A percentile compares a stretch with the other conserved stretches of the same genome.
Conservation (phyloP, 2,329 filamentous ascomycete genomes). For the Penicillium psychrosexuale region DNA sequence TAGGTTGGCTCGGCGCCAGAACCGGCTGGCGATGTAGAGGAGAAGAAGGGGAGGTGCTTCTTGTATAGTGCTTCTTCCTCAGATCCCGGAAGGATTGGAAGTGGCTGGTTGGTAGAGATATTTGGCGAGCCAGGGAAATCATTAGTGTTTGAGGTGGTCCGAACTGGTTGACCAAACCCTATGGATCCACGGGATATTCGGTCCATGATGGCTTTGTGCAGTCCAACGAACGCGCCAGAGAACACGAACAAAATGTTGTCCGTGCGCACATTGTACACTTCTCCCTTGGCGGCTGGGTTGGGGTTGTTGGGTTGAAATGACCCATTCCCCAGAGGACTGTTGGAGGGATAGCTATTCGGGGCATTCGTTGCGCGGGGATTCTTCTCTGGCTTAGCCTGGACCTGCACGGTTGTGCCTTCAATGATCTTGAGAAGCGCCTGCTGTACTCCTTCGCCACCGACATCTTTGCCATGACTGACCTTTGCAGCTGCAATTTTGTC, state of each 20-base stretch:
- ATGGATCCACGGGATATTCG: constrained; percentile 84
- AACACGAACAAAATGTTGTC: constrained; percentile 98
- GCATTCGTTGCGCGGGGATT: constrained; percentile 40
- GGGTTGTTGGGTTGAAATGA: constrained; percentile 30
- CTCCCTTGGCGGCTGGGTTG: constrained; percentile 49
- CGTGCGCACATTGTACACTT: constrained; percentile 74
- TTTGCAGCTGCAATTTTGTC: constrained; percentile 94
- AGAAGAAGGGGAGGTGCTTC: constrained; percentile 58
- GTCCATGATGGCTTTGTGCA: constrained; percentile 82
- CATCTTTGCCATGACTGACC: constrained; percentile 84
- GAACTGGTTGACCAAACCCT: constrained; percentile 83
- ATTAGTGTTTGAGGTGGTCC: constrained; percentile 44
- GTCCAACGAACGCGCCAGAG: constrained; percentile 88
- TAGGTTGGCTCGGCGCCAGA: constrained; percentile 45
- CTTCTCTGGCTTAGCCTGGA: constrained; percentile 70
- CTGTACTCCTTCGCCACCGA: constrained; percentile 93
- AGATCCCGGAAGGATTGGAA: constrained; percentile 58
- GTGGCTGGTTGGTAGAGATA: constrained; percentile 36
- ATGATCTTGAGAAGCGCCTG: constrained; percentile 94
- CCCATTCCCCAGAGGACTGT: constrained; percentile 35
- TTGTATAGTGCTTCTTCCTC: constrained; percentile 61
- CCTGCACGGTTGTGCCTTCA: constrained; percentile 88
- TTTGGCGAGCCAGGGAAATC: constrained; percentile 25
- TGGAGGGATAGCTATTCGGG: constrained; percentile 40
- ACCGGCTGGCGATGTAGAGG: constrained; percentile 51